Evolutionary conservation across 129 eudicot species (phyloP).

Genomic region (Escallonia rubra): DNA sequence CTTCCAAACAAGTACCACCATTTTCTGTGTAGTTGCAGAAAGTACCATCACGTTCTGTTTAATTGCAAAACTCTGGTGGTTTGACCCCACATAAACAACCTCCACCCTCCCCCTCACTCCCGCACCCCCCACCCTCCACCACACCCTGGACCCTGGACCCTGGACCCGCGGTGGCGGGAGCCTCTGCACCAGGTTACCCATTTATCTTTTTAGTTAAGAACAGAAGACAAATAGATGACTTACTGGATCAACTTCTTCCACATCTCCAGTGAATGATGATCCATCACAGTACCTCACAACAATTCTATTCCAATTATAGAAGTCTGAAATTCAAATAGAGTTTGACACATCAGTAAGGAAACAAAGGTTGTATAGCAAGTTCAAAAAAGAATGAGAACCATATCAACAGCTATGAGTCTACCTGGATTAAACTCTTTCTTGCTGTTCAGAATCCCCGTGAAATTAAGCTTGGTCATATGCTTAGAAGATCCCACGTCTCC

Average conservation of each 20-base stretch:
- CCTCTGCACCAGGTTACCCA: too few relatives aligned
- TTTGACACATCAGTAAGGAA: neutral
- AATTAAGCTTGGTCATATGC: conserved; percentile 31
- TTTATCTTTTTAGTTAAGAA: too few relatives aligned
- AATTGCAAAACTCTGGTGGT: too few relatives aligned
- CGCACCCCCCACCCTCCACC: too few relatives aligned
- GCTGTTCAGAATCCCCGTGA: conserved; percentile 48
- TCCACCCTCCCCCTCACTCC: too few relatives aligned
- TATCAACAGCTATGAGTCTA: neutral
- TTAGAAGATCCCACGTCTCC: conserved; percentile 25
- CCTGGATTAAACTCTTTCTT: conserved; percentile 37
- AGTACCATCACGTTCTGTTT: too few relatives aligned
- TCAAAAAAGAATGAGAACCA: neutral
- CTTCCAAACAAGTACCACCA: too few relatives aligned
- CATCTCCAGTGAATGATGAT: conserved; percentile 54
- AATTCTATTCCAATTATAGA: conserved; percentile 61
- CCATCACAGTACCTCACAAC: conserved; percentile 52
- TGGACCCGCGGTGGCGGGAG: too few relatives aligned
- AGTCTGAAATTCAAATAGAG: conserved; percentile 22
- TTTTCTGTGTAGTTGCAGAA: too few relatives aligned
- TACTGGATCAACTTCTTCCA: conserved; percentile 33
- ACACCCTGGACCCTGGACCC: too few relatives aligned
- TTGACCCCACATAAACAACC: too few relatives aligned
- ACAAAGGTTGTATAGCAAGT: neutral
- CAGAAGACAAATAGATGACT: too few relatives aligned